These are phyloP conservation scores for Boletus rubescentipes DNA, from an alignment of 768 basidiomycete species.

Conservation along the genomic window DNA sequence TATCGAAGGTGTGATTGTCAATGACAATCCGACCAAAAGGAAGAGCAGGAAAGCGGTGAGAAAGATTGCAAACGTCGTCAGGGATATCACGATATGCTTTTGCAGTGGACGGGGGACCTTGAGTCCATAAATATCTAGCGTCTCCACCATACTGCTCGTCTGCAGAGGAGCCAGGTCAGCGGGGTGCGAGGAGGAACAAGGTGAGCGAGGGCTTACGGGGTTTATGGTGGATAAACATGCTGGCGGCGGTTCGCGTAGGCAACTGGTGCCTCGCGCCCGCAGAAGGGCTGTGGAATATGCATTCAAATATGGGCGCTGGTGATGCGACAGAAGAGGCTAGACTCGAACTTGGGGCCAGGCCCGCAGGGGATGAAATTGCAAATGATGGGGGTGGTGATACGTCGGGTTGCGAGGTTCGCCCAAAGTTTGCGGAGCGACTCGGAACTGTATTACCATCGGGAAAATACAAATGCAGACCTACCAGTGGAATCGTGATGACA, in stretches of 20 bases:
- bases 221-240: not conserved
- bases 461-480: no score
- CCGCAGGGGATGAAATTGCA: no score
- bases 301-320: no score
- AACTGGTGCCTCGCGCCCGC: not conserved
- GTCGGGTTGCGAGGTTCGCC: no score
- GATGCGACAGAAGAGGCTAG: no score
- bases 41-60: constrained; percentile 67
- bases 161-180: not conserved
- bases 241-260: not conserved
- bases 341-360: no score
- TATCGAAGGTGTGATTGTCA: constrained; percentile 70
- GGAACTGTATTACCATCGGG: no score
- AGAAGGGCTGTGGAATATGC: no score
- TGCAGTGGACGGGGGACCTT: constrained; percentile 38
- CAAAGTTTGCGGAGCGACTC: no score
- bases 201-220: not conserved
- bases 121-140: constrained; percentile 18
- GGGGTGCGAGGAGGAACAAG: not conserved
- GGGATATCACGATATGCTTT: constrained; percentile 47
- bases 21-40: constrained; percentile 71
- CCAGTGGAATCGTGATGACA: no score
- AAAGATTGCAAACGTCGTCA: constrained; percentile 49
- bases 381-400: no score
- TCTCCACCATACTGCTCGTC: constrained; percentile 16